phyloP scores from a whole-genome alignment of 139 green algal species.

The Chlorella sp. region DNA sequence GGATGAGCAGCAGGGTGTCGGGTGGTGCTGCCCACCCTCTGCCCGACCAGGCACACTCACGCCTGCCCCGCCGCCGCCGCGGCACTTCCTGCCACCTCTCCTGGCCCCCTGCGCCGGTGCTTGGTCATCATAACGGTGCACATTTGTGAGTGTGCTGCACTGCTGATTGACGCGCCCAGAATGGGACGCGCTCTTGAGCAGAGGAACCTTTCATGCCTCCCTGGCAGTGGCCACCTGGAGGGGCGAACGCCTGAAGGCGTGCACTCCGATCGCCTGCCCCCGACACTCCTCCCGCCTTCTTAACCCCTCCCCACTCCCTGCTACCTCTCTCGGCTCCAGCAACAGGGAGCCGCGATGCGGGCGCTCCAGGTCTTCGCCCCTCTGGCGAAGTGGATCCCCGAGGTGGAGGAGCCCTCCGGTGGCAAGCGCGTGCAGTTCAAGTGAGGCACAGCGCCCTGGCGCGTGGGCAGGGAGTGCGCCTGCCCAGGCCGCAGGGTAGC shows the following conservation, averaged over 20 bases:
- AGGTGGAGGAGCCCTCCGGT: slow-evolving; percentile 19
- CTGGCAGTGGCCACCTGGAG: neutral
- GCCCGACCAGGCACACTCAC: neutral
- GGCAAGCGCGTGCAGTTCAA: slow-evolving; percentile 38
- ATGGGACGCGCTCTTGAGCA: neutral
- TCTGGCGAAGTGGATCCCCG: slow-evolving; percentile 11
- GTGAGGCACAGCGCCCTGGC: neutral
- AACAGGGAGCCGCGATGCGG: neutral
- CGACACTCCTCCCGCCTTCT: neutral
- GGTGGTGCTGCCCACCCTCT: no score
- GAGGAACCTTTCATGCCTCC: neutral
- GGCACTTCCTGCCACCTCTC: neutral
- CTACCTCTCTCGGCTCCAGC: neutral
- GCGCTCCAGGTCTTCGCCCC: slow-evolving; percentile 12
- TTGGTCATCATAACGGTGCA: neutral
- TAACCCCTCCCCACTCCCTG: neutral
- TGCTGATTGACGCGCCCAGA: neutral
- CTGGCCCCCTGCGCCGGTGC: neutral
- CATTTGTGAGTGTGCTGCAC: neutral
- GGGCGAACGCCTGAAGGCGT: neutral
- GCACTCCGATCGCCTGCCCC: neutral
- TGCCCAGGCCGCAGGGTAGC: no score
- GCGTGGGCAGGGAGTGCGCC: neutral
- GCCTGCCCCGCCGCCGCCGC: no score
- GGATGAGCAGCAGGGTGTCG: no score